phyloP scores from a whole-genome alignment of 192 early-diverging fungal genomes.

The Coemansia sp. region DNA sequence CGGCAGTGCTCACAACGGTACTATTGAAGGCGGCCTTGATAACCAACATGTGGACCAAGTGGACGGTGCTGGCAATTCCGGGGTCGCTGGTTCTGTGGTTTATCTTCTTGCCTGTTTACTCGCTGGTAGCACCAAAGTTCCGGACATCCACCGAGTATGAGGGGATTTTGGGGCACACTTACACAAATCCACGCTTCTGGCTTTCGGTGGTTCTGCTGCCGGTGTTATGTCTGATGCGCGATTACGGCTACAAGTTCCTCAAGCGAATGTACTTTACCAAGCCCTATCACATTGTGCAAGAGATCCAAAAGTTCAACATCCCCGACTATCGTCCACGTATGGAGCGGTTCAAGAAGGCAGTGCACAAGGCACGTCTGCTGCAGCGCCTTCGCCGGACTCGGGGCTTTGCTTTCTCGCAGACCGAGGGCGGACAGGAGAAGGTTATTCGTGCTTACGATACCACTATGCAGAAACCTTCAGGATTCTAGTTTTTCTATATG shows the following conservation, averaged over 20 bases:
- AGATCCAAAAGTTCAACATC: slow-evolving; percentile 99
- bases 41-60: slow-evolving; percentile 90
- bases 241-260: slow-evolving; percentile 91
- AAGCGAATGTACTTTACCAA: slow-evolving; percentile 77
- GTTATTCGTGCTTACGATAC: slow-evolving; percentile 78
- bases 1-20: slow-evolving; percentile 82
- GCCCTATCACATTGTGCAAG: slow-evolving; percentile 95
- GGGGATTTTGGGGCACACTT: slow-evolving; percentile 66
- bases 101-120: slow-evolving; percentile 79
- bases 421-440: slow-evolving; percentile 88
- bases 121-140: slow-evolving; percentile 67
- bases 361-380: slow-evolving; percentile 93
- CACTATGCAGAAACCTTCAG: slow-evolving; percentile 63
- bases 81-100: slow-evolving; percentile 92
- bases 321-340: slow-evolving; percentile 96
- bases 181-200: slow-evolving; percentile 79
- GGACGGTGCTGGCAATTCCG: slow-evolving; percentile 85
- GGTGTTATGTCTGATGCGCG: slow-evolving; percentile 76
- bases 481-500: slow-evolving; percentile 25
- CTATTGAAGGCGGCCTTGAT: slow-evolving; percentile 89
- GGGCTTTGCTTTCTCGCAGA: slow-evolving; percentile 98
- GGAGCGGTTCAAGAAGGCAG: slow-evolving; percentile 98
- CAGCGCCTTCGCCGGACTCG: slow-evolving; percentile 90
- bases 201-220: slow-evolving; percentile 83
- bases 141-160: slow-evolving; percentile 69